Conservation (phyloP, 306 rosid genomes). For the Quercus aquifolioides region DNA sequence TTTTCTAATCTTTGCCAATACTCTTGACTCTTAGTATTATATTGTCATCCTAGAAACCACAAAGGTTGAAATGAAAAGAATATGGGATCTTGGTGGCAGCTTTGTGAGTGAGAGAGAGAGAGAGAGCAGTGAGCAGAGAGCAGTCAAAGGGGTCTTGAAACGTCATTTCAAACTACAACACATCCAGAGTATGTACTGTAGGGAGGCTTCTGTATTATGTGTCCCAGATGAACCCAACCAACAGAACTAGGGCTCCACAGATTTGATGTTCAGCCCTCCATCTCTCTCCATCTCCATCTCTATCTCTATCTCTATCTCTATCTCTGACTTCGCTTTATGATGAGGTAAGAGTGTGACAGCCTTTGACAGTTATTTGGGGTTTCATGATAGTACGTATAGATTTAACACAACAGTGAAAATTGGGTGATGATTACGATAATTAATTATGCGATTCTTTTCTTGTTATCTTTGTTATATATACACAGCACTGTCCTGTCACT, state of each 20-base stretch:
- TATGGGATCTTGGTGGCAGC: conserved; percentile 54
- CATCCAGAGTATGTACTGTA: conserved; percentile 41
- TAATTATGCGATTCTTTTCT: conserved; percentile 38
- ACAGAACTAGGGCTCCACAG: conserved; percentile 34
- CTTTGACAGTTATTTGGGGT: conserved; percentile 29
- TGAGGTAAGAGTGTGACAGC: conserved; percentile 6
- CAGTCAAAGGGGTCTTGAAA: conserved; percentile 30
- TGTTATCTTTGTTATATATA: conserved; percentile 24
- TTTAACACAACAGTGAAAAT: conserved; percentile 18
- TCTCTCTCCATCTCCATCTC: too few species aligned
- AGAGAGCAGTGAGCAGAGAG: neutral
- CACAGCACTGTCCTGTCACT: conserved; percentile 37
- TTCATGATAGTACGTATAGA: conserved; percentile 6
- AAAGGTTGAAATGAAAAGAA: conserved; percentile 26
- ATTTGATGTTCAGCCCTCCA: neutral
- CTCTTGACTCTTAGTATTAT: too few species aligned
- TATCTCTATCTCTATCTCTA: too few species aligned
- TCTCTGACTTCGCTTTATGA: neutral
- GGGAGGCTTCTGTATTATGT: conserved; percentile 27
- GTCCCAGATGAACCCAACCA: conserved; percentile 29
- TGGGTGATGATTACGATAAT: conserved; percentile 32
- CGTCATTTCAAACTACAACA: conserved; percentile 64
- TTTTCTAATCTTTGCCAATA: too few species aligned
- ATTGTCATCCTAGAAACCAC: too few species aligned
- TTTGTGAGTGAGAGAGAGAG: conserved; percentile 14